A percentile compares a stretch with the other conserved stretches of the same genome.
These are phyloP conservation scores for Acarospora socialis DNA, from an alignment of 2,329 filamentous ascomycete genomes.

Conservation along the genomic window DNA sequence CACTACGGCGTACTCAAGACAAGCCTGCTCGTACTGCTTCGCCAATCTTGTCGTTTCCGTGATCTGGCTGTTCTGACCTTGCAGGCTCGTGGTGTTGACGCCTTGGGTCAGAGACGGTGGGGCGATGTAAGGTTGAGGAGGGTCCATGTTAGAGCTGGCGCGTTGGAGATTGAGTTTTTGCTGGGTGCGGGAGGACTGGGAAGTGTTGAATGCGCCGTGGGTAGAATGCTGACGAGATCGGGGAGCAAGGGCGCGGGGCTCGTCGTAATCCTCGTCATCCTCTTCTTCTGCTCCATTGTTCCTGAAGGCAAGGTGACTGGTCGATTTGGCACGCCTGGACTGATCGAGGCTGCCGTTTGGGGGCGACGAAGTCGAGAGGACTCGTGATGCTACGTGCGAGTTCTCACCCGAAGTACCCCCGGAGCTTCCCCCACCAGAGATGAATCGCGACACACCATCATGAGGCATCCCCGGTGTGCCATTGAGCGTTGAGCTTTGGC, in stretches of 20 bases:
- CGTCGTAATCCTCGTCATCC: too few species aligned
- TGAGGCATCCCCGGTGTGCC: conserved; percentile 24
- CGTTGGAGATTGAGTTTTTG: conserved; percentile 12
- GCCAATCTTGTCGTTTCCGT: too few species aligned
- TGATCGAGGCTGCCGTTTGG: conserved; percentile 5
- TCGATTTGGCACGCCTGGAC: conserved; percentile 10
- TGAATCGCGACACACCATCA: conserved; percentile 32
- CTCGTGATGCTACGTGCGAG: conserved; percentile 1
- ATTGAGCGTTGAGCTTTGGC: conserved; percentile 23
- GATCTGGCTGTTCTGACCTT: too few species aligned
- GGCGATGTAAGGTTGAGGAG: too few species aligned
- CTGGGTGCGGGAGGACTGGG: conserved; percentile 11
- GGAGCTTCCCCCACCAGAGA: conserved; percentile 22
- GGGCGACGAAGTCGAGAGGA: conserved; percentile 3
- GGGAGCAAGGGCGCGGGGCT: too few species aligned
- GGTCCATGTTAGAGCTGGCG: too few species aligned
- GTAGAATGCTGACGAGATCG: too few species aligned
- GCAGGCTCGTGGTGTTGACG: too few species aligned
- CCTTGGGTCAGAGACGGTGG: too few species aligned
- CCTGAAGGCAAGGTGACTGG: conserved; percentile 9
- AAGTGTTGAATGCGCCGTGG: not conserved
- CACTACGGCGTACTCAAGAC: too few species aligned
- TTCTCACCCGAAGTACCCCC: conserved; percentile 19
- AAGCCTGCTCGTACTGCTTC: too few species aligned
- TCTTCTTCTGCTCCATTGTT: too few species aligned